These are phyloP conservation scores for Clavispora santaluciae DNA, from an alignment of 805 yeast genomes.

Conservation along the genomic window DNA sequence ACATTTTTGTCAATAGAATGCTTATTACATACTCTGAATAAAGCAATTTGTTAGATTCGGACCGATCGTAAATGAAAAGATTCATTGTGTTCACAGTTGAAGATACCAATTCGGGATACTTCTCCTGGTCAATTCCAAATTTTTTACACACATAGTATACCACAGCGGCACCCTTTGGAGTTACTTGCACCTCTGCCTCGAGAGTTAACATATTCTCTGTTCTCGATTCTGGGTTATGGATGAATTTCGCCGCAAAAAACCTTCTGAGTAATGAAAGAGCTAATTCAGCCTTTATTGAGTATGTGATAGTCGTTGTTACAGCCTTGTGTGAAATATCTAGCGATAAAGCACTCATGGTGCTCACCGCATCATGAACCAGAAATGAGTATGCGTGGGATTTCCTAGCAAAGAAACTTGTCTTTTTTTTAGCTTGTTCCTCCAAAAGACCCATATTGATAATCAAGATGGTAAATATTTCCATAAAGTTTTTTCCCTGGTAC, in stretches of 20 bases:
- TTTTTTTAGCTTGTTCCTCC: conserved; percentile 11
- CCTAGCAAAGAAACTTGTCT: conserved; percentile 10
- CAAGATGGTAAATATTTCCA: conserved; percentile 53
- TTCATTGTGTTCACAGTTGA: conserved; percentile 69
- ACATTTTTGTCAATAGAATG: conserved; percentile 54
- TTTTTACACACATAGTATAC: conserved; percentile 56
- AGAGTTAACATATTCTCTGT: conserved; percentile 43
- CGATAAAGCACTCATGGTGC: conserved; percentile 44
- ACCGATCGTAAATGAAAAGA: conserved; percentile 61
- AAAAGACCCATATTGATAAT: conserved; percentile 33
- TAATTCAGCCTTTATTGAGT: conserved; percentile 46
- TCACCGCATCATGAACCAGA: conserved; percentile 45
- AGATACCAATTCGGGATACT: conserved; percentile 43
- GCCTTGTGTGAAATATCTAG: conserved; percentile 44
- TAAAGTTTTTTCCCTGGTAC: conserved; percentile 48
- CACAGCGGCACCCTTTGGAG: conserved; percentile 83
- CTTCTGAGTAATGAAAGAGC: conserved; percentile 40
- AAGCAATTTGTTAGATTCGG: conserved; percentile 51
- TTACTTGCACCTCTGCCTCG: conserved; percentile 52
- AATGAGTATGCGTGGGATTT: conserved; percentile 51
- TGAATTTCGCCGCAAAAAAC: conserved; percentile 56
- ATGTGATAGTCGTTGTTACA: conserved; percentile 52
- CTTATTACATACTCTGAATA: conserved; percentile 62
- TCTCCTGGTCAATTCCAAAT: conserved; percentile 43
- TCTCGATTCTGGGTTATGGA: conserved; percentile 74